Conservation (phyloP, 257 asterid species). For the Gentiana straminea region DNA sequence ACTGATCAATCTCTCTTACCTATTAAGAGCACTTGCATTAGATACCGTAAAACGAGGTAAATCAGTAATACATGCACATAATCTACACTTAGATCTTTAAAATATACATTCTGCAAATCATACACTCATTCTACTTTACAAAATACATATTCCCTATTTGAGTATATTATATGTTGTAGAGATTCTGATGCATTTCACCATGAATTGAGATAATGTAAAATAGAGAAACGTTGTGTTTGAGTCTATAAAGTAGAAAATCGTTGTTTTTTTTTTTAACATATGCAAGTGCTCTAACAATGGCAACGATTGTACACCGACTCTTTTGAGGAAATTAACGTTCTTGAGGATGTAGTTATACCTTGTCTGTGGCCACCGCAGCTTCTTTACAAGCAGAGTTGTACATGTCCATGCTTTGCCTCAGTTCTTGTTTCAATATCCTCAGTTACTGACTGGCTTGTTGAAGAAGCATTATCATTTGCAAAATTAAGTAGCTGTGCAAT, state of each 20-base stretch:
- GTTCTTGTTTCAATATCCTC: slow-evolving; percentile 47
- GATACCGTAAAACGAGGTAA: too few relatives aligned
- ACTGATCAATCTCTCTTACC: slow-evolving; percentile 27
- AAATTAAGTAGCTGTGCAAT: slow-evolving; percentile 9
- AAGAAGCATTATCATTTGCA: slow-evolving; percentile 61
- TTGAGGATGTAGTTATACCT: slow-evolving; percentile 16
- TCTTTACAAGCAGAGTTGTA: slow-evolving; percentile 18
- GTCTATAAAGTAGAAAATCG: too few relatives aligned
- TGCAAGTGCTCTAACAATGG: background rate
- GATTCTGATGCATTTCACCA: too few relatives aligned
- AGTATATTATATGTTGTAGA: too few relatives aligned
- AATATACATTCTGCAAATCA: too few relatives aligned
- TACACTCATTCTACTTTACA: too few relatives aligned
- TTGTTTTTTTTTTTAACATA: background rate
- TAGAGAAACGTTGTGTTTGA: too few relatives aligned
- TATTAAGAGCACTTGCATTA: slow-evolving; percentile 11
- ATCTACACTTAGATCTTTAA: background rate
- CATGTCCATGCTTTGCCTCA: slow-evolving; percentile 39
- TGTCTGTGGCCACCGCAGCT: slow-evolving; percentile 27
- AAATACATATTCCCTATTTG: too few relatives aligned
- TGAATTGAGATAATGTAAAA: too few relatives aligned
- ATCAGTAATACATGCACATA: background rate
- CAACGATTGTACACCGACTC: background rate
- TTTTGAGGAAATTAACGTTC: background rate
- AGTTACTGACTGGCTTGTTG: slow-evolving; percentile 70